These are phyloP conservation scores for Eucalyptus curtisii DNA, from an alignment of 345 rosid genomes.

Conservation along the genomic window DNA sequence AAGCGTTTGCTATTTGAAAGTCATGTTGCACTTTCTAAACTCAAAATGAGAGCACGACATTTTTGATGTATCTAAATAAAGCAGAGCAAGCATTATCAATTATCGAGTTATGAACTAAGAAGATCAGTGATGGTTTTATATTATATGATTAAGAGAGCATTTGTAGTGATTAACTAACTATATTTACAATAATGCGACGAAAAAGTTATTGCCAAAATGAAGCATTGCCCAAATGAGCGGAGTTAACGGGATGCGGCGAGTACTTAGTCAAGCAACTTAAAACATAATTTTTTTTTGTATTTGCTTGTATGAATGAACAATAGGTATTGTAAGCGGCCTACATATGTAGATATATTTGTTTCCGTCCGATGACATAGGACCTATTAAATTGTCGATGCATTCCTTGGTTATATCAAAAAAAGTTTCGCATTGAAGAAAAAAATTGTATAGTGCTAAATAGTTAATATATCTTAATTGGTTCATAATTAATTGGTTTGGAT, in stretches of 20 bases:
- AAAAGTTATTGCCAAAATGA: background rate
- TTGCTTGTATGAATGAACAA: too few relatives aligned
- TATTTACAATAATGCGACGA: fast-evolving
- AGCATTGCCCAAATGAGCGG: background rate
- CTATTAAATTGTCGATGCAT: too few relatives aligned
- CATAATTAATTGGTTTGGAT: too few relatives aligned
- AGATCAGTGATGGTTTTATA: background rate
- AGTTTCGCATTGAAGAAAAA: too few relatives aligned
- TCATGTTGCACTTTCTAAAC: background rate
- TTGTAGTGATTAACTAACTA: background rate
- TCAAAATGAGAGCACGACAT: background rate
- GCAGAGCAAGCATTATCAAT: background rate
- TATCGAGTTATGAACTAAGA: background rate
- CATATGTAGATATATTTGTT: too few relatives aligned
- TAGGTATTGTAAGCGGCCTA: too few relatives aligned
- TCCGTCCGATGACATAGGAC: too few relatives aligned
- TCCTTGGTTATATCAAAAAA: too few relatives aligned
- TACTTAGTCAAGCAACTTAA: background rate
- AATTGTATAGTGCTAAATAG: too few relatives aligned
- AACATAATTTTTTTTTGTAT: too few relatives aligned
- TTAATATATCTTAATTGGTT: too few relatives aligned
- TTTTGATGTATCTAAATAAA: background rate
- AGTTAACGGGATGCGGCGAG: background rate
- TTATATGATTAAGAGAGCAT: background rate
- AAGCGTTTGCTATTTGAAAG: background rate